Conservation (phyloP, 2,329 filamentous ascomycete genomes). For the Lachnellula subtilissima region DNA sequence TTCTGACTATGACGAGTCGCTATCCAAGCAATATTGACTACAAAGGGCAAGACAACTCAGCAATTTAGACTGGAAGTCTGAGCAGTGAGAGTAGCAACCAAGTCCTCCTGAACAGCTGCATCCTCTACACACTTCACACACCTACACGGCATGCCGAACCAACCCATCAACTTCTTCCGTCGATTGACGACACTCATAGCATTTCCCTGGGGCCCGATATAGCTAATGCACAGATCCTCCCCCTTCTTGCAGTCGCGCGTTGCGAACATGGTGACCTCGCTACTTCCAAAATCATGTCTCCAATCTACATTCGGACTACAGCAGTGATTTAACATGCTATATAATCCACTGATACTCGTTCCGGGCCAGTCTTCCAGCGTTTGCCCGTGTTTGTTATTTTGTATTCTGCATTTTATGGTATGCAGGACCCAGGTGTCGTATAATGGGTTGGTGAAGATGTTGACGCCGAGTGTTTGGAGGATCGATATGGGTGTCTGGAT, state of each 20-base stretch:
- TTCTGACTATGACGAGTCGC: no score
- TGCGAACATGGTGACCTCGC: slow-evolving; percentile 24
- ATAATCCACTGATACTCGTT: slow-evolving; percentile 26
- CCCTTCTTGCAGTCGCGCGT: slow-evolving; percentile 19
- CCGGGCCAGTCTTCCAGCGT: slow-evolving; percentile 24
- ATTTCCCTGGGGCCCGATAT: slow-evolving; percentile 19
- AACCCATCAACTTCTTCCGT: slow-evolving; percentile 17
- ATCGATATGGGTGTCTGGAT: slow-evolving; percentile 27
- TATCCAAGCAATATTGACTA: no score
- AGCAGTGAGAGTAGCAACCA: no score
- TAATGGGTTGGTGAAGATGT: slow-evolving; percentile 25
- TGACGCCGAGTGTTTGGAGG: slow-evolving; percentile 27
- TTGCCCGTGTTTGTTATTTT: slow-evolving; percentile 33
- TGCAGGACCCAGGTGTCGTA: slow-evolving; percentile 32
- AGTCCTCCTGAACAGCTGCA: not conserved
- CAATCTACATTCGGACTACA: slow-evolving; percentile 31
- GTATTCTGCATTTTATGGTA: slow-evolving; percentile 29
- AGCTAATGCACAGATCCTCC: slow-evolving; percentile 25
- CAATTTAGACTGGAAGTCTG: no score
- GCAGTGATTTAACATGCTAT: slow-evolving; percentile 33
- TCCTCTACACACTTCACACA: slow-evolving; percentile 16
- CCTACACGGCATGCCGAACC: slow-evolving; percentile 19
- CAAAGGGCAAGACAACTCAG: no score
- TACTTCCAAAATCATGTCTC: slow-evolving; percentile 23
- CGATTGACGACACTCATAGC: slow-evolving; percentile 7